phyloP scores from a whole-genome alignment of 345 rosid species.

The Eucalyptus sp. region DNA sequence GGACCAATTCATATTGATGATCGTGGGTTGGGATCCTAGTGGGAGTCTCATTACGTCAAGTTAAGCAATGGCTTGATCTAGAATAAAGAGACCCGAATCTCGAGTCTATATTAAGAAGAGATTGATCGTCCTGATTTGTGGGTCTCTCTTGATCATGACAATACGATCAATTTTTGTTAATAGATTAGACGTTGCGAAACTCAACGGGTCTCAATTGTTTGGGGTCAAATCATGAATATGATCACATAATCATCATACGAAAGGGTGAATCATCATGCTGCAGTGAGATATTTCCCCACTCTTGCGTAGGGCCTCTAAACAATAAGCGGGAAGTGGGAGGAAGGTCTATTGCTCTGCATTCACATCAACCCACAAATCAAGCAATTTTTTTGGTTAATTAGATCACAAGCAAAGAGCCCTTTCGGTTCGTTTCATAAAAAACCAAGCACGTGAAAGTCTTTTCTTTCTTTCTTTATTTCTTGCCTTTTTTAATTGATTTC shows the following conservation, averaged over 20 bases:
- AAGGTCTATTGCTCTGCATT: not conserved
- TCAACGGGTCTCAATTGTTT: not conserved
- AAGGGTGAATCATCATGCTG: not conserved
- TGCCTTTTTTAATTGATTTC: not conserved
- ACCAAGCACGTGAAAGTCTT: not conserved
- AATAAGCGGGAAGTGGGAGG: not conserved
- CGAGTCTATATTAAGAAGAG: not conserved
- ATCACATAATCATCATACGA: not conserved
- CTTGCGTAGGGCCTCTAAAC: not conserved
- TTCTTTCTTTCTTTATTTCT: not conserved
- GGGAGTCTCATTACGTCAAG: not conserved
- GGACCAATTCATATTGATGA: not conserved
- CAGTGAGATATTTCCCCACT: not conserved
- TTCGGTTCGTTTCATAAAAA: not conserved
- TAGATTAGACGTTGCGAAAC: not conserved
- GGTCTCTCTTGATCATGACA: not conserved
- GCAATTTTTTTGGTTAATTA: not conserved
- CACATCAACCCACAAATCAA: not conserved
- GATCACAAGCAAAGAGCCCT: not conserved
- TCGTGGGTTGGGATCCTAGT: not conserved
- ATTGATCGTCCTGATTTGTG: not conserved
- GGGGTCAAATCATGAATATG: not conserved
- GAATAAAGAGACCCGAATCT: not conserved
- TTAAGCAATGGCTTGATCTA: not conserved
- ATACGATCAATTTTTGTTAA: not conserved